phyloP scores from a whole-genome alignment of 768 basidiomycete species.

The Stropharia rugosoannulata region DNA sequence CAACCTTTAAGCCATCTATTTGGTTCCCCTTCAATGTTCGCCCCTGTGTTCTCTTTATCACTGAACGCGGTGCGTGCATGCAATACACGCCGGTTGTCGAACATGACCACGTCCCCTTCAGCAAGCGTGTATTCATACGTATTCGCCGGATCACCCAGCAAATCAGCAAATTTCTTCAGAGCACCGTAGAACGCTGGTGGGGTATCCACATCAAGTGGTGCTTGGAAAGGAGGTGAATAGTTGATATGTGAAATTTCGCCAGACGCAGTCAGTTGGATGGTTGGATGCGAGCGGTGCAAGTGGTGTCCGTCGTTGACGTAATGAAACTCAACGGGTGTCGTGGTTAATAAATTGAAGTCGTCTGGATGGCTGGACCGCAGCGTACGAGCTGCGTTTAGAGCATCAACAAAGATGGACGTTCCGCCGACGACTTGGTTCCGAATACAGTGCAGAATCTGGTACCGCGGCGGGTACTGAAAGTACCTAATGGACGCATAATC shows the following conservation, averaged over 20 bases:
- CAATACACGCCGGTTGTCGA: conserved; percentile 88
- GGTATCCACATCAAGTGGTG: conserved; percentile 59
- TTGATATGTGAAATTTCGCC: conserved; percentile 65
- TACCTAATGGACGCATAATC: conserved; percentile 50
- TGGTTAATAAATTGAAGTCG: conserved; percentile 58
- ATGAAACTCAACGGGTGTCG: conserved; percentile 77
- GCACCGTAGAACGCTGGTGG: conserved; percentile 61
- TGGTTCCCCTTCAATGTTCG: conserved; percentile 43
- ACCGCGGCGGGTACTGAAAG: conserved; percentile 87
- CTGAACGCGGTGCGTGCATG: conserved; percentile 86
- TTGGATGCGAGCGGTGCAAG: conserved; percentile 68
- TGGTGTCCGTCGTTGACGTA: conserved; percentile 92
- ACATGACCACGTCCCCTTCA: conserved; percentile 86
- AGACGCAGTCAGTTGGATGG: conserved; percentile 57
- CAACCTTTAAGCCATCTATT: conserved; percentile 91
- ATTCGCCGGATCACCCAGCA: conserved; percentile 52
- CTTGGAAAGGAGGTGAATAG: conserved; percentile 96
- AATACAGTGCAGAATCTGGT: conserved; percentile 90
- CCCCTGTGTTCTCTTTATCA: conserved; percentile 29
- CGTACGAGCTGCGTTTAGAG: conserved; percentile 57
- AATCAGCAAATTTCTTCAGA: conserved; percentile 54
- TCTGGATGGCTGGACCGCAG: conserved; percentile 46
- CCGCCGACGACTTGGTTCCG: conserved; percentile 85
- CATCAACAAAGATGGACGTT: conserved; percentile 84
- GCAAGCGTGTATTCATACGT: conserved; percentile 63